These are phyloP conservation scores for Saccharomyces paradoxus DNA, from an alignment of 805 yeast genomes.

Conservation along the genomic window DNA sequence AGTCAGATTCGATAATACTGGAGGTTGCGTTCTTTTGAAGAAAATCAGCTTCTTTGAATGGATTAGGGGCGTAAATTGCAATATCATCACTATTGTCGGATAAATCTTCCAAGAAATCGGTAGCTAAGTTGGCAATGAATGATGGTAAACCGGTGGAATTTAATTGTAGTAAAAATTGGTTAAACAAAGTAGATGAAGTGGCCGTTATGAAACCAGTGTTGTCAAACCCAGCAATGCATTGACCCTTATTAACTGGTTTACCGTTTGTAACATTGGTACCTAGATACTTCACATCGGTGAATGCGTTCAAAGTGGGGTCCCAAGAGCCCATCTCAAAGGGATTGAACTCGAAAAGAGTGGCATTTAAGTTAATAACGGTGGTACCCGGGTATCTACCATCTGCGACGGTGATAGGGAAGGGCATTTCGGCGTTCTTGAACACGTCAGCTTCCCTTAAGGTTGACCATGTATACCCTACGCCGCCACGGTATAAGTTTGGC, in stretches of 20 bases:
- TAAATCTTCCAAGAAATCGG: constrained; percentile 39
- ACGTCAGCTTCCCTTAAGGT: constrained; percentile 53
- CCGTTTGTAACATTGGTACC: constrained; percentile 65
- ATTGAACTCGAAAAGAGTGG: constrained; percentile 56
- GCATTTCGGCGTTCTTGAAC: constrained; percentile 57
- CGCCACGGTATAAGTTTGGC: constrained; percentile 49
- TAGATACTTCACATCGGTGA: constrained; percentile 57
- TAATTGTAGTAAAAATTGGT: constrained; percentile 51
- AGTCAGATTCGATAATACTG: constrained; percentile 34
- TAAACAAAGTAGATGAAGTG: constrained; percentile 75
- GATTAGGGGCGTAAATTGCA: constrained; percentile 67
- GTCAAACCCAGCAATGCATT: constrained; percentile 65
- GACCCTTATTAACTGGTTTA: constrained; percentile 34
- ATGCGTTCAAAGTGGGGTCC: constrained; percentile 67
- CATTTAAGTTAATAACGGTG: constrained; percentile 47
- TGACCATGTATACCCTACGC: constrained; percentile 54
- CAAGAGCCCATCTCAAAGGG: constrained; percentile 80
- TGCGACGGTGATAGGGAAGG: constrained; percentile 59
- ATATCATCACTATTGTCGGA: constrained; percentile 52
- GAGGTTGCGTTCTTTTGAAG: constrained; percentile 26
- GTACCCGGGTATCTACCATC: constrained; percentile 63
- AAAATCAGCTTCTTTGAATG: constrained; percentile 43
- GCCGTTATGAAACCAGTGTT: constrained; percentile 78
- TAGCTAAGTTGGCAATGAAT: constrained; percentile 32
- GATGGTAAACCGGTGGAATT: constrained; percentile 39